These are phyloP conservation scores for Withania somnifera DNA, from an alignment of 305 asterid genomes.

Conservation along the genomic window DNA sequence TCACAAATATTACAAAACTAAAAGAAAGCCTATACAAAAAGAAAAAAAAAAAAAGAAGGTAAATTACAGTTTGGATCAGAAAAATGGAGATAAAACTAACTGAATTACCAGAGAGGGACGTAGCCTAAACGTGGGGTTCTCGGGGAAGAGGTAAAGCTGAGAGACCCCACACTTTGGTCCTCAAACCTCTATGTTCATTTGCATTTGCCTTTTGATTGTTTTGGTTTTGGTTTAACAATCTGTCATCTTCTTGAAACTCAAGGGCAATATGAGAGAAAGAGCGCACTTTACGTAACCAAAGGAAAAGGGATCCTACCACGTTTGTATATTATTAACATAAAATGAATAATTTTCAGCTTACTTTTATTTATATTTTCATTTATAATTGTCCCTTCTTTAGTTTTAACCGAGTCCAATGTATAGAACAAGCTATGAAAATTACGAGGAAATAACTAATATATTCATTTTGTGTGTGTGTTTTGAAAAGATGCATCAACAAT, in stretches of 20 bases:
- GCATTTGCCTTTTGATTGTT: neutral
- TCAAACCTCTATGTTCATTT: neutral
- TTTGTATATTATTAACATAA: neutral
- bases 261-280: slow-evolving; percentile 18
- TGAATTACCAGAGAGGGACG: neutral
- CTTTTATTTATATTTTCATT: neutral
- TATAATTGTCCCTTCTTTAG: too few species aligned
- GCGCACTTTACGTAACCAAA: slow-evolving; percentile 33
- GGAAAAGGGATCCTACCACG: slow-evolving; percentile 2
- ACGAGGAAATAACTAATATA: too few species aligned
- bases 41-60: neutral
- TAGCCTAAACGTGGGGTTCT: neutral
- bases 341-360: neutral
- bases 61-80: neutral
- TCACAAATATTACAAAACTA: neutral
- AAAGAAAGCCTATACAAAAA: neutral
- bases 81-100: neutral
- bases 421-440: too few species aligned
- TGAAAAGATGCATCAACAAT: too few species aligned
- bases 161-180: slow-evolving; percentile 4
- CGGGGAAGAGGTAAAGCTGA: neutral
- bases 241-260: slow-evolving; percentile 1
- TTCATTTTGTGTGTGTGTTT: too few species aligned
- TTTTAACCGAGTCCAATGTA: too few species aligned
- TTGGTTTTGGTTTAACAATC: neutral